phyloP scores from a whole-genome alignment of 768 basidiomycete species.

The Auricularia auricula-judae region DNA sequence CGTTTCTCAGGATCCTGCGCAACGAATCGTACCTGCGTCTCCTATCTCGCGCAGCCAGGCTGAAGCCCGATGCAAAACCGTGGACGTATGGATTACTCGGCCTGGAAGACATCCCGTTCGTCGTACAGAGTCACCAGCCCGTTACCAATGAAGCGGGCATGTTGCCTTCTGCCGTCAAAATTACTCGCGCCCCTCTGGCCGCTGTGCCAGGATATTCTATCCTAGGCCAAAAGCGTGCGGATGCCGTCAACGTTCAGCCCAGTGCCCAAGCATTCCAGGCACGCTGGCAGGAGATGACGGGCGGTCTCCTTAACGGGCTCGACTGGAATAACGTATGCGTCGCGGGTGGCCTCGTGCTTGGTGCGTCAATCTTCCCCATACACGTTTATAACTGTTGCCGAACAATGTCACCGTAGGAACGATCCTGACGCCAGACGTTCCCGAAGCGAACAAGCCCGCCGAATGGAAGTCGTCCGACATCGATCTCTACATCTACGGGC shows the following conservation, averaged over 20 bases:
- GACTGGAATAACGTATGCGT: conserved; percentile 10
- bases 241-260: conserved; percentile 6
- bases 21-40: background rate
- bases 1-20: background rate
- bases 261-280: background rate
- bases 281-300: conserved; percentile 2
- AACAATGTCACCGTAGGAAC: background rate
- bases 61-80: background rate
- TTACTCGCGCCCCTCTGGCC: background rate
- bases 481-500: conserved; percentile 9
- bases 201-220: background rate
- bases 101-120: background rate
- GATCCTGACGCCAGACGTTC: conserved; percentile 2
- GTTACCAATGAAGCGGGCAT: background rate
- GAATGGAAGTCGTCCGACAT: conserved; percentile 8
- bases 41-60: background rate
- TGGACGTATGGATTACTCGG: background rate
- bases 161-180: background rate
- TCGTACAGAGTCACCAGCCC: background rate
- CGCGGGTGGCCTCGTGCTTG: conserved; percentile 9
- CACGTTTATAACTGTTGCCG: too few relatives aligned
- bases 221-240: conserved; percentile 3
- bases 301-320: conserved; percentile 6
- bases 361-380: background rate
- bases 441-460: background rate